These are phyloP conservation scores for Leccinum subtestaceum DNA, from an alignment of 768 basidiomycete genomes.

Conservation along the genomic window DNA sequence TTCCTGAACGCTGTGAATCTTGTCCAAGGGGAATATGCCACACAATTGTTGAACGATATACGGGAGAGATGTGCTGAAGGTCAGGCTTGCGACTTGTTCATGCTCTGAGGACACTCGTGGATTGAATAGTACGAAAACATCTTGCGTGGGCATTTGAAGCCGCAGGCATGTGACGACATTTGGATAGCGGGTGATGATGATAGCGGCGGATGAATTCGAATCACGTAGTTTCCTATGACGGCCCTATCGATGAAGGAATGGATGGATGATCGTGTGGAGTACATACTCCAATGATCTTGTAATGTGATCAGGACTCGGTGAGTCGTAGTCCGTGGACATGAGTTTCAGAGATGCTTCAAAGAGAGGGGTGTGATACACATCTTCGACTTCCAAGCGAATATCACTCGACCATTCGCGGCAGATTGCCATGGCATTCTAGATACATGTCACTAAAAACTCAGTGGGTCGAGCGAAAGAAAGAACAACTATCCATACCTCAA, in stretches of 20 bases:
- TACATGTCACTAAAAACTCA: background rate
- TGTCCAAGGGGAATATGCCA: constrained; percentile 44
- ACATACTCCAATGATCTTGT: constrained; percentile 22
- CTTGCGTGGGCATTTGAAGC: constrained; percentile 18
- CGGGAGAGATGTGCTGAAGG: constrained; percentile 44
- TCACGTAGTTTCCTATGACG: constrained; percentile 24
- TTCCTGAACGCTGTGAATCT: constrained; percentile 33
- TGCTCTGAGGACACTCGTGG: constrained; percentile 52
- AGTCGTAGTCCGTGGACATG: constrained; percentile 34
- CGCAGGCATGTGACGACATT: constrained; percentile 54
- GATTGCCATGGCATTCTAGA: constrained; percentile 51
- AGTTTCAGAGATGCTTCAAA: constrained; percentile 43
- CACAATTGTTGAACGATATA: constrained; percentile 41
- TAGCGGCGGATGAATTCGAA: constrained; percentile 28
- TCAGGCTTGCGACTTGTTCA: constrained; percentile 51
- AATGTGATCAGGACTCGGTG: constrained; percentile 35
- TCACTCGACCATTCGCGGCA: constrained; percentile 46
- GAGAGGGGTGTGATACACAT: constrained; percentile 44
- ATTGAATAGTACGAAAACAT: constrained; percentile 59
- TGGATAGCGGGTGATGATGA: constrained; percentile 56
- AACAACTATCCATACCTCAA: constrained; percentile 17
- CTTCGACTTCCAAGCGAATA: constrained; percentile 49
- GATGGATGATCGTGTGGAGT: background rate
- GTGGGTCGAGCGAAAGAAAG: background rate
- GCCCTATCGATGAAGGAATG: background rate